A percentile compares a stretch with the other conserved stretches of the same genome.
Conservation (phyloP, 345 rosid species). For the Chamaenerion angustifolium region DNA sequence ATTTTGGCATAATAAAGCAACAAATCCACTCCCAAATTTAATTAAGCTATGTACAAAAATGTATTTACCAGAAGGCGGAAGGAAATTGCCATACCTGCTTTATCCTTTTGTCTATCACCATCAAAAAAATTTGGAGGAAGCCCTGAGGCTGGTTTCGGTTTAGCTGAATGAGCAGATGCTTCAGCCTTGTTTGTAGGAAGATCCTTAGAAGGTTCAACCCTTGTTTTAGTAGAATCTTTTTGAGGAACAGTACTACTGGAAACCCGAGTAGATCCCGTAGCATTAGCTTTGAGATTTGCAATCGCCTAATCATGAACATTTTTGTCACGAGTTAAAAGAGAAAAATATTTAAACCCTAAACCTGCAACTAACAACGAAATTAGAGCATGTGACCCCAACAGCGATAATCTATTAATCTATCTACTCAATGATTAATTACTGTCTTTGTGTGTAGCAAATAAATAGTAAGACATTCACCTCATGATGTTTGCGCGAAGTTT, state of each 20-base stretch:
- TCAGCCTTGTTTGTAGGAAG: conserved; percentile 14
- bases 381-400: no score
- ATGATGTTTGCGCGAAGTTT: conserved; percentile 88
- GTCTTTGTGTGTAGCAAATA: not conserved
- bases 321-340: not conserved
- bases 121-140: conserved; percentile 56
- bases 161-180: conserved; percentile 15
- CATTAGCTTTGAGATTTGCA: conserved; percentile 46
- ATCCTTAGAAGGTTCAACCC: conserved; percentile 10
- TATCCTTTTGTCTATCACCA: conserved; percentile 17
- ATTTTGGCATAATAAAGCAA: no score
- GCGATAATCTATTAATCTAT: no score
- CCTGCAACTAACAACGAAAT: no score
- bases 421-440: not conserved
- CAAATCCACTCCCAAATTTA: no score
- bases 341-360: no score
- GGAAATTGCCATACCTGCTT: conserved; percentile 22
- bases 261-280: conserved; percentile 20
- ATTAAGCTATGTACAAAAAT: no score
- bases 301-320: conserved; percentile 37
- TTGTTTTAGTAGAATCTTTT: conserved; percentile 5
- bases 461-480: conserved; percentile 28
- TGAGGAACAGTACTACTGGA: conserved; percentile 11
- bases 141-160: conserved; percentile 25
- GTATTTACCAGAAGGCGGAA: not conserved